phyloP scores from a whole-genome alignment of 345 rosid species.

The Turnera subulata region DNA sequence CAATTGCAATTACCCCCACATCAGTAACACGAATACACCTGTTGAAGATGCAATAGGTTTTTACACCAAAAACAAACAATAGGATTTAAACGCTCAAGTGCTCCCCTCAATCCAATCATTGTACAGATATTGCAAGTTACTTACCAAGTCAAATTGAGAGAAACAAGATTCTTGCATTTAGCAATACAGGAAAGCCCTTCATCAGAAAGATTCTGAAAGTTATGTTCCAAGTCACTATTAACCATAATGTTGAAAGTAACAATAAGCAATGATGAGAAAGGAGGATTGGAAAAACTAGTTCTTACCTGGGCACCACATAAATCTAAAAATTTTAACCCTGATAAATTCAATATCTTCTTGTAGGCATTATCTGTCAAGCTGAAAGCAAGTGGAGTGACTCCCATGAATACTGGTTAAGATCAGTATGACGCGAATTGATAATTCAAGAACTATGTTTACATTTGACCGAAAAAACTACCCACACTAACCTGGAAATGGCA shows the following conservation, averaged over 20 bases:
- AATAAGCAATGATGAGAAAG: background rate
- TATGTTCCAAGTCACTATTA: slow-evolving; percentile 13
- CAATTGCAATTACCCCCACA: slow-evolving; percentile 63
- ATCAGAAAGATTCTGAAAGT: slow-evolving; percentile 75
- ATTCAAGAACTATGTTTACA: slow-evolving; percentile 6
- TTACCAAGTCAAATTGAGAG: slow-evolving; percentile 92
- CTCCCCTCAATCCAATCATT: slow-evolving; percentile 2
- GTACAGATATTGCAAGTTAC: slow-evolving; percentile 10
- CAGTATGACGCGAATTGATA: background rate
- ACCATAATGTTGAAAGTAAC: slow-evolving; percentile 2
- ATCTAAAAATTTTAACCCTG: slow-evolving; percentile 62
- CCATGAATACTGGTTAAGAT: background rate
- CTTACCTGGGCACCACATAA: slow-evolving; percentile 93
- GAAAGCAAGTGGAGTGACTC: slow-evolving; percentile 21
- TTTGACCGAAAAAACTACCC: background rate
- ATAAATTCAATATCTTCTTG: slow-evolving; percentile 57
- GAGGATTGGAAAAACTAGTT: too few species aligned
- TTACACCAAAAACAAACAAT: too few species aligned
- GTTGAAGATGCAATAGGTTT: background rate
- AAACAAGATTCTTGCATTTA: slow-evolving; percentile 55
- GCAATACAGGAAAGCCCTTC: slow-evolving; percentile 74
- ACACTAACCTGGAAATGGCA: slow-evolving; percentile 70
- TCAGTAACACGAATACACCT: slow-evolving; percentile 89
- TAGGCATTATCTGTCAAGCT: slow-evolving; percentile 79
- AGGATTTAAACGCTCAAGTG: too few species aligned